Conservation (phyloP, 2,329 filamentous ascomycete genomes). For the Tricladium varicosporioides region DNA sequence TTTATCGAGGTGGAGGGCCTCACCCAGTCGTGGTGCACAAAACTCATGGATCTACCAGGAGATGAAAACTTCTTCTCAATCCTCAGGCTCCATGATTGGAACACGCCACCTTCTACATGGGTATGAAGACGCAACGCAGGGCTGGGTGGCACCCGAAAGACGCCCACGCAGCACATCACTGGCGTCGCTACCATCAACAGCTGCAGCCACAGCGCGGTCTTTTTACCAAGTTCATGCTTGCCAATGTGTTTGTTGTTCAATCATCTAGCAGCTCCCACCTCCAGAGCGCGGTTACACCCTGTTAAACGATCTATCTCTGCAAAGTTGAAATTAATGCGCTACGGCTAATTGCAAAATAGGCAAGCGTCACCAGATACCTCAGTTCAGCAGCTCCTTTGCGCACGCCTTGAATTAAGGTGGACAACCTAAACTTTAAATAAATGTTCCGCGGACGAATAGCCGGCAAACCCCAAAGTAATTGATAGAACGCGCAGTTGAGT, state of each 20-base stretch:
- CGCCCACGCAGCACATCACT: neutral
- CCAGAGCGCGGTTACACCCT: neutral
- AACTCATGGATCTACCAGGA: neutral
- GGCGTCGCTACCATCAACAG: slow-evolving; percentile 1
- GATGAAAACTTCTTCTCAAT: too few species aligned
- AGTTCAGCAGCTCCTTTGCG: neutral
- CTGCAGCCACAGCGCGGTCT: slow-evolving; percentile 6
- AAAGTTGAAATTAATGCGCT: slow-evolving; percentile 1
- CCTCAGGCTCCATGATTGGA: too few species aligned
- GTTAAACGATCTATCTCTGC: neutral
- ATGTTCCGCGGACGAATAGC: neutral
- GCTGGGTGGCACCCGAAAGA: neutral
- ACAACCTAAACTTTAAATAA: neutral
- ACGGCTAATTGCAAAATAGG: slow-evolving; percentile 7
- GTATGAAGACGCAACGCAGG: neutral
- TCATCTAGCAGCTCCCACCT: slow-evolving; percentile 1
- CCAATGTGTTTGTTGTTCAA: slow-evolving; percentile 4
- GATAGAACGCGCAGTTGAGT: too few species aligned
- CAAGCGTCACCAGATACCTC: slow-evolving; percentile 1
- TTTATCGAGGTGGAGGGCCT: neutral
- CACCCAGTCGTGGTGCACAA: neutral
- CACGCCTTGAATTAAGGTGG: neutral
- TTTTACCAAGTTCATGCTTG: neutral
- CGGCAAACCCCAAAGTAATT: too few species aligned
- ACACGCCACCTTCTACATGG: too few species aligned